These are phyloP conservation scores for Rosa multiflora DNA, from an alignment of 306 rosid genomes.

Conservation along the genomic window DNA sequence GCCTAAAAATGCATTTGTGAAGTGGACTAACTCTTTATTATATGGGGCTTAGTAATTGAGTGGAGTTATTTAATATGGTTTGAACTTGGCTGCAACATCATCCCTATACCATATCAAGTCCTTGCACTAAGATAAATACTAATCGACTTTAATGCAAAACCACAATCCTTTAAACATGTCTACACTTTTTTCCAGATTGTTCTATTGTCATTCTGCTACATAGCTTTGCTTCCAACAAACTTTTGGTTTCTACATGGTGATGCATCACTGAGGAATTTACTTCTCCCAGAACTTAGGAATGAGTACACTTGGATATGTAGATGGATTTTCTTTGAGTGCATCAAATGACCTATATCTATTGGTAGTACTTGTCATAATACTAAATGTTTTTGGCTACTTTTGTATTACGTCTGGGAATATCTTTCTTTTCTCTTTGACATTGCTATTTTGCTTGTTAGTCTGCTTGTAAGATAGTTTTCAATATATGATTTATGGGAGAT, in stretches of 20 bases:
- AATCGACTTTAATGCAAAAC: not conserved
- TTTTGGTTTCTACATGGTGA: not conserved
- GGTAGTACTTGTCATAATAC: not conserved
- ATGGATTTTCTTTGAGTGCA: not conserved
- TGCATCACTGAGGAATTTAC: not conserved
- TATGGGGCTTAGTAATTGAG: too few relatives aligned
- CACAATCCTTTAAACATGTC: not conserved
- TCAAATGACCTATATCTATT: not conserved
- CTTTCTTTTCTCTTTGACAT: constrained; percentile 1
- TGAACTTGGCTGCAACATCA: too few relatives aligned
- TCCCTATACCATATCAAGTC: not conserved
- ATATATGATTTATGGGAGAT: not conserved
- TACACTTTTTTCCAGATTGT: not conserved
- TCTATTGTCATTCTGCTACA: not conserved
- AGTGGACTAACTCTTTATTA: too few relatives aligned
- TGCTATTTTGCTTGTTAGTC: not conserved
- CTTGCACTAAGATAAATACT: not conserved
- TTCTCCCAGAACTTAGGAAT: not conserved
- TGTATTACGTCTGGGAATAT: not conserved
- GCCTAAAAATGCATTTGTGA: too few relatives aligned
- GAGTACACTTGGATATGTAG: not conserved
- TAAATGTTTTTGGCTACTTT: not conserved
- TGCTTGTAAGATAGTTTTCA: not conserved
- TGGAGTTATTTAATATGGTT: too few relatives aligned
- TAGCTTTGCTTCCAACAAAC: not conserved